Conservation (phyloP, 2,329 filamentous ascomycete species). For the Endoconidiophora polonica region DNA sequence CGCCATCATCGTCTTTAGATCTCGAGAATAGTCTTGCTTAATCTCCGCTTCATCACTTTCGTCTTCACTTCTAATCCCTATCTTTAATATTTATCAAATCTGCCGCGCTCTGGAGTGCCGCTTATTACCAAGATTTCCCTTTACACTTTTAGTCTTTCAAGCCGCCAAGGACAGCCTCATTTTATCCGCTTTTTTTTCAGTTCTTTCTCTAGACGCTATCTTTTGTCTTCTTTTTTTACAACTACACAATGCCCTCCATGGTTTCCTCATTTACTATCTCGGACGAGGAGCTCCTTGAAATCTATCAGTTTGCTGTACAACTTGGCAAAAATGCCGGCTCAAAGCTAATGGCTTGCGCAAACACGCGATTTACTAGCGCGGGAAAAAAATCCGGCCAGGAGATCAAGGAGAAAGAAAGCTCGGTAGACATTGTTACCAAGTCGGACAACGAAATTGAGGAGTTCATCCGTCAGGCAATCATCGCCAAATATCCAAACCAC, state of each 20-base stretch:
- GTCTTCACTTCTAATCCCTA: no score
- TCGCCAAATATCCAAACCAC: slow-evolving; percentile 45
- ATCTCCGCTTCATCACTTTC: no score
- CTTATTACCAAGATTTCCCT: neutral
- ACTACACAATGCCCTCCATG: neutral
- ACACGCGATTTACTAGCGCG: slow-evolving; percentile 30
- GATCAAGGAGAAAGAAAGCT: slow-evolving; percentile 49
- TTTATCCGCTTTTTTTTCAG: neutral
- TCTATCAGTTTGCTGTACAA: slow-evolving; percentile 51
- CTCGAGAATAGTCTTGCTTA: no score
- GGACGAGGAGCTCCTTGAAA: slow-evolving; percentile 2
- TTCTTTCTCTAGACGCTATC: neutral
- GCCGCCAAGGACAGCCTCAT: neutral
- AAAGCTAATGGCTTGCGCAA: slow-evolving; percentile 47
- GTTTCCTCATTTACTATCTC: slow-evolving; percentile 2
- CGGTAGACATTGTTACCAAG: slow-evolving; percentile 63
- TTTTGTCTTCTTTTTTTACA: neutral
- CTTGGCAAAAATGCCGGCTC: slow-evolving; percentile 53
- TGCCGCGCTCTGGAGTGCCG: slow-evolving; percentile 1
- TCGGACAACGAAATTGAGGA: slow-evolving; percentile 46
- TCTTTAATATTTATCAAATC: no score
- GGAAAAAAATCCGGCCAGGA: slow-evolving; percentile 13
- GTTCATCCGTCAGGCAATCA: slow-evolving; percentile 23
- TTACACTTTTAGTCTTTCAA: neutral
- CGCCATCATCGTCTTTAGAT: no score